phyloP scores from a whole-genome alignment of 352 stramenopile genomes.

The Globisporangium camurandrum region DNA sequence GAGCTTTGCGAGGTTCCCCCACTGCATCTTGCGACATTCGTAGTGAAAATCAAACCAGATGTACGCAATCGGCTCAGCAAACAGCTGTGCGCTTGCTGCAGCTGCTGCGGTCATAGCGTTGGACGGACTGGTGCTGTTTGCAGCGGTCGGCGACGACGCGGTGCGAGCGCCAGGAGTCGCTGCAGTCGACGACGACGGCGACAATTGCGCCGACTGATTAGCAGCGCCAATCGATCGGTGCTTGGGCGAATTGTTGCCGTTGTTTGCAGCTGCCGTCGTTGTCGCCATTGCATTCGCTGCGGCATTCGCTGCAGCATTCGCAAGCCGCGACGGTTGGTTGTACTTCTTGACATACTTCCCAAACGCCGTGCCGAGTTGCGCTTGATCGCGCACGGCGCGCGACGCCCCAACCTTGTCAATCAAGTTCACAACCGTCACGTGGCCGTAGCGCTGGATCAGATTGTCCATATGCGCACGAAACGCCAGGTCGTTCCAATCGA shows the following conservation, averaged over 20 bases:
- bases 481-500: constrained; percentile 67
- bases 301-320: constrained; percentile 3
- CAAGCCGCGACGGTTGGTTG: constrained; percentile 28
- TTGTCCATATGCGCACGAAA: constrained; percentile 65
- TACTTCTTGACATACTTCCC: constrained; percentile 82
- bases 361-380: constrained; percentile 84
- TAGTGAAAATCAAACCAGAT: constrained; percentile 98
- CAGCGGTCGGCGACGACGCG: background rate
- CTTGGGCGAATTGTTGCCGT: constrained; percentile 31
- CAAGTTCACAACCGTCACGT: constrained; percentile 89
- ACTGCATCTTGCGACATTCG: constrained; percentile 92
- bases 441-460: constrained; percentile 62
- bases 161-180: too few species aligned
- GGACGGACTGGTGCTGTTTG: too few species aligned
- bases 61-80: constrained; percentile 65
- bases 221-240: constrained; percentile 3
- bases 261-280: background rate
- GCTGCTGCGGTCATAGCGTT: constrained; percentile 11
- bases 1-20: constrained; percentile 88
- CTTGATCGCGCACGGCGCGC: constrained; percentile 77
- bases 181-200: background rate
- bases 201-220: background rate
- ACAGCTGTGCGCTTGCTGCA: constrained; percentile 28
- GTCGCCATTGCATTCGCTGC: too few species aligned
- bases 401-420: constrained; percentile 85